phyloP scores from a whole-genome alignment of 2,329 filamentous ascomycete genomes.

The Sporothrix globosa region DNA sequence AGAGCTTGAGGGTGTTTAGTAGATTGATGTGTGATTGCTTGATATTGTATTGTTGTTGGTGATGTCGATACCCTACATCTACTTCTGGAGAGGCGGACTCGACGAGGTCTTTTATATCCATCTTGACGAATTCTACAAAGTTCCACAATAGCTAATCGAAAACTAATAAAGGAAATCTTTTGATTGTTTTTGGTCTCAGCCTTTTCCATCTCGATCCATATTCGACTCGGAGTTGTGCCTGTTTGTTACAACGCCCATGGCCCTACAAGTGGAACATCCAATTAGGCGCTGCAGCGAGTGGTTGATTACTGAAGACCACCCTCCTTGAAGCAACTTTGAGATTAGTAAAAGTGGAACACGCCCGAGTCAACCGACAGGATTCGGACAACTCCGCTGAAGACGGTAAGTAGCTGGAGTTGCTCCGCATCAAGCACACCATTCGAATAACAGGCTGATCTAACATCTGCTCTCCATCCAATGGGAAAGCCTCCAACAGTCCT shows the following conservation, averaged over 20 bases:
- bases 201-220: slow-evolving; percentile 8
- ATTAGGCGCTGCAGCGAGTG: neutral
- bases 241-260: neutral
- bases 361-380: too few species aligned
- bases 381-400: neutral
- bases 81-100: neutral
- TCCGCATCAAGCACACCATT: neutral
- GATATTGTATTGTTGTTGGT: neutral
- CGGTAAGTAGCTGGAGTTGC: neutral
- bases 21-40: neutral
- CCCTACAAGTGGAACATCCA: neutral
- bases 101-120: slow-evolving; percentile 16
- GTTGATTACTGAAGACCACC: neutral
- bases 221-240: slow-evolving; percentile 11
- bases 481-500: neutral
- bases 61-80: neutral
- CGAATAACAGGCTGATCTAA: neutral
- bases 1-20: neutral
- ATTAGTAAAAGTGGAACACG: neutral
- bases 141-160: neutral
- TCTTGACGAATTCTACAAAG: neutral
- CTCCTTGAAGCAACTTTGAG: neutral
- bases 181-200: neutral
- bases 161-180: neutral
- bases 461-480: neutral